Base-by-base conservation (phyloP, 306 rosid genomes). In the Crataegus laevigata region DNA sequence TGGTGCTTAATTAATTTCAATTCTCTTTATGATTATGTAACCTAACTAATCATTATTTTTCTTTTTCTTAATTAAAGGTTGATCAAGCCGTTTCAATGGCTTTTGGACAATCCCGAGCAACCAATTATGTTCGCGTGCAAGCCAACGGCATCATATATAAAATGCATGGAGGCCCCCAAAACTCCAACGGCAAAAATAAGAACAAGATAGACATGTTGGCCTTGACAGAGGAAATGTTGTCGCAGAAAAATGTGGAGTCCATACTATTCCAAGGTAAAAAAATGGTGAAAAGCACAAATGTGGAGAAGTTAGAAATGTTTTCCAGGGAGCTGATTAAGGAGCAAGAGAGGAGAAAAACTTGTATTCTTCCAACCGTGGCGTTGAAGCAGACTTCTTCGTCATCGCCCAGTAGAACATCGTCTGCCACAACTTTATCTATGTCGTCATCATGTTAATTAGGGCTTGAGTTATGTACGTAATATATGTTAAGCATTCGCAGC, bases 81-180 rank as follows among this genome's bases (percentile, higher is more conserved):
- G 98, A 94, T 85, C 97, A 94, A 81, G 96, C 96, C 18, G 91
- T 94, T 78, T 91, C 96, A 10, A 88, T 90, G 97, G 94, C 98
- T 45, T 94, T 94, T 68, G 93, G 92, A 36, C 87, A 88, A 28
- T 80, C 86, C 76, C 73, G 91, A 73, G 24, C 78, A 77, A 82
- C 69, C 45, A 91, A 91, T 82, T 94, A 91, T 76, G 88, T 89
- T 58, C 84, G 98, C 47, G 84, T 75, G 73, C 85, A 94, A 86
- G 90, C 93, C 45, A 91, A 81, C 55, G 87, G 88, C 11, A 62
- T 82, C 1, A 75, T 82, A 71, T 75, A 73, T 0, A 83, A 75
- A 65, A 76, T 34, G 77, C 30, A 79, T 12, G 59, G 74, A 59
- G 77, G 64, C 5, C 60, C 50, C 65, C 57, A 18, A 67, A 55